These are phyloP conservation scores for Huntiella bhutanensis DNA, from an alignment of 2,329 filamentous ascomycete genomes.

Conservation along the genomic window DNA sequence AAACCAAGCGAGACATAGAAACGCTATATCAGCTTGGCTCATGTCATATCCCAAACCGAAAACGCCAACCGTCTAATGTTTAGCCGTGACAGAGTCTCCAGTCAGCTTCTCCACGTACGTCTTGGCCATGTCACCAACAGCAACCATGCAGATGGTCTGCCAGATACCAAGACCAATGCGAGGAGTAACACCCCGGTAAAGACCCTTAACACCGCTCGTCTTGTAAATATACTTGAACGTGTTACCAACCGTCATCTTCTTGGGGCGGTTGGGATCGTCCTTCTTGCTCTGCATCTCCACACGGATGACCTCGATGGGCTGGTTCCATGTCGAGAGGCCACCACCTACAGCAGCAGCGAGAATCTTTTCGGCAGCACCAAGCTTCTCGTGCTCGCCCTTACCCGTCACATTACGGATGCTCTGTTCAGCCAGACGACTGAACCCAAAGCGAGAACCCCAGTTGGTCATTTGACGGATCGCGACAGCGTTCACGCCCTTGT, in stretches of 20 bases:
- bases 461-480: conserved; percentile 98
- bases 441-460: conserved; percentile 92
- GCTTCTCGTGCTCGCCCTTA: conserved; percentile 65
- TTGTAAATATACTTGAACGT: conserved; percentile 74
- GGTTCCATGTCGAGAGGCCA: conserved; percentile 94
- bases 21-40: no score
- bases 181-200: conserved; percentile 90
- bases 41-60: not conserved
- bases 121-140: conserved; percentile 83
- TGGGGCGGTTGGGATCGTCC: conserved; percentile 88
- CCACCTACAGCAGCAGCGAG: conserved; percentile 71
- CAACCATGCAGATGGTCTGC: conserved; percentile 99
- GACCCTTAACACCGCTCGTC: conserved; percentile 70
- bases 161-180: conserved; percentile 90
- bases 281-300: conserved; percentile 99
- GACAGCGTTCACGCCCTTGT: conserved; percentile 96
- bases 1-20: no score
- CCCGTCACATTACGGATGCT: conserved; percentile 61
- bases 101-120: conserved; percentile 47
- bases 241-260: conserved; percentile 96
- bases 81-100: conserved; percentile 43
- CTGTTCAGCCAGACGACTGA: conserved; percentile 77
- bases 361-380: conserved; percentile 72
- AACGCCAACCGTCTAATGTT: conserved; percentile 32
- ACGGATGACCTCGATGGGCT: conserved; percentile 98